Base-by-base conservation (phyloP, 495 filamentous ascomycete genomes). In the Penicillium antarcticum region DNA sequence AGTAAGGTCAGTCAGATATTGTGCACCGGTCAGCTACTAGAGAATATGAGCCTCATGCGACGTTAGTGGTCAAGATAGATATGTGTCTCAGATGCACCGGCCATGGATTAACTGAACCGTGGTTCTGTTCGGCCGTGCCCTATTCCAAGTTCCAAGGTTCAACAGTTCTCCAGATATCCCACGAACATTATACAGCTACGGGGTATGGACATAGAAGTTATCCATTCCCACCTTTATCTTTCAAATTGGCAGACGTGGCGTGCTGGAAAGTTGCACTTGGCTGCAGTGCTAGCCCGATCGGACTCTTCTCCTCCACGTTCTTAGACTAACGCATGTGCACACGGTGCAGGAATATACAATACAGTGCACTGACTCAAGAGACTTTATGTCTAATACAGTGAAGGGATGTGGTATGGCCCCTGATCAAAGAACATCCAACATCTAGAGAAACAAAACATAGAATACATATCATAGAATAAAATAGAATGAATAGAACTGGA, bases 311-410 rank as follows among this genome's bases (percentile, higher is more conserved):
- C 18, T 23, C 33, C 44, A 47, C 33, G 33, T 36, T 37, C 44
- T 24, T 21, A 14, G n/a, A 29, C 26, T 4, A 31, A 19, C 2
- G 24, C 2, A 31, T 42, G 26, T 29, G 40, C 6, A 42, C 10
- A 41, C 12, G 26, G 37, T 19, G 37, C 14, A 42, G 24, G 17
- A 23, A 23, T 24, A 23, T 4, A 29, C 26, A 2, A 9, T 23
- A 29, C 17, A 24, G 23, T 24, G 24, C 17, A 18, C 10, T 12
- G 38, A 41, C 23, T 23, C 21, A 26, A 38, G 34, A 31, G 18
- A 29, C 17, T 41, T 41, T 41, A 42, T 49, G 47, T 49, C 47
- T 49, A 49, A 49, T 37, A 49, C 29, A 49, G 26, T 35, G 26
- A 49, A 49, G 47, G n/a, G n/a, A n/a, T n/a, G n/a, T n/a, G n/a